Evolutionary conservation across 352 stramenopile genomes (phyloP).

Genomic region (Globisporangium viniferum): DNA sequence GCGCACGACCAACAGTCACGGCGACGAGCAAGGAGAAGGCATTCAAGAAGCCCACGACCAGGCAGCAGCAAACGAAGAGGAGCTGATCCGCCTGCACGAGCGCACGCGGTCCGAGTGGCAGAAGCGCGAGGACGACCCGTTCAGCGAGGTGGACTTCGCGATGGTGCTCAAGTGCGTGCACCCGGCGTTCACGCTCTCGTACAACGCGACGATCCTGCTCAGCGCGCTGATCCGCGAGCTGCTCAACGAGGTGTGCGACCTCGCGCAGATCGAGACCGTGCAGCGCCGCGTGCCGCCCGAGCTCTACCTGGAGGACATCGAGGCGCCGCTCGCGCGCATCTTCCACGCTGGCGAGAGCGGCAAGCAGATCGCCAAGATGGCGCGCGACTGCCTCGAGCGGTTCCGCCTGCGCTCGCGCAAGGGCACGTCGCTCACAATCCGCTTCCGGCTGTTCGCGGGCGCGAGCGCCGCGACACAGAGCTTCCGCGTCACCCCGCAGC

Average conservation of each 20-base stretch:
- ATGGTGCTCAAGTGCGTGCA: constrained; percentile 61
- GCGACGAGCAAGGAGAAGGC: neutral
- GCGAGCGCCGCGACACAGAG: constrained; percentile 13
- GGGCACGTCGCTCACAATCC: constrained; percentile 37
- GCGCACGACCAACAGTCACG: neutral
- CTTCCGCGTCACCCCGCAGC: constrained; percentile 15
- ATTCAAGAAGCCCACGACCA: neutral
- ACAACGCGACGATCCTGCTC: constrained; percentile 48
- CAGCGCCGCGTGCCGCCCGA: constrained; percentile 18
- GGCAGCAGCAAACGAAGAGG: constrained; percentile 22
- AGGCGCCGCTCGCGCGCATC: constrained; percentile 11
- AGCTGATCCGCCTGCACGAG: constrained; percentile 40
- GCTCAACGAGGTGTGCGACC: constrained; percentile 46
- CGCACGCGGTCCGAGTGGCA: constrained; percentile 52
- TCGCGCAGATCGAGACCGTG: constrained; percentile 34
- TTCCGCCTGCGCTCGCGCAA: constrained; percentile 38
- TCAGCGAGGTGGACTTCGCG: constrained; percentile 55
- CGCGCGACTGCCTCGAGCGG: constrained; percentile 18
- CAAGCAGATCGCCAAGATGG: constrained; percentile 16
- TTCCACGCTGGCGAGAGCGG: constrained; percentile 15
- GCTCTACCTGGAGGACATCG: constrained; percentile 23
- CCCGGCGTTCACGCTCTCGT: constrained; percentile 54
- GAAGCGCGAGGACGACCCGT: constrained; percentile 55
- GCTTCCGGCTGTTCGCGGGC: constrained; percentile 35
- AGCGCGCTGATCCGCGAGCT: constrained; percentile 50